Evolutionary conservation across 371 early-diverging fungal species (phyloP).

Genomic region (Gilbertella persicaria): DNA sequence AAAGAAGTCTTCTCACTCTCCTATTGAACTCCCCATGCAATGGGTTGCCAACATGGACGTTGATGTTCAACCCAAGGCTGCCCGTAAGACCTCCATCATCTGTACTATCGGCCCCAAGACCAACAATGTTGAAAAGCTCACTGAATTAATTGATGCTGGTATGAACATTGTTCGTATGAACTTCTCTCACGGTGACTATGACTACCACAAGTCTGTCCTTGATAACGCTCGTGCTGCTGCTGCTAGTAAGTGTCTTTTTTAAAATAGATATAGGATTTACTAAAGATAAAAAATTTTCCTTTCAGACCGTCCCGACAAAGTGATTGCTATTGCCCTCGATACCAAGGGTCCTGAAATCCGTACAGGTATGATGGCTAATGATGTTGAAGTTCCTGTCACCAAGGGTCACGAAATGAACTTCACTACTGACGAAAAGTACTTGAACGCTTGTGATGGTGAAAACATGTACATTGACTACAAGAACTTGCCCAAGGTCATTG

Average conservation of each 20-base stretch:
- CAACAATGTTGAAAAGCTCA: slow-evolving; percentile 78
- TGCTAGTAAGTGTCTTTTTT: slow-evolving; percentile 32
- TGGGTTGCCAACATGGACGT: slow-evolving; percentile 76
- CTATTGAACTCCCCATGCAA: slow-evolving; percentile 50
- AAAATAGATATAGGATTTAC: neutral
- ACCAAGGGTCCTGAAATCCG: slow-evolving; percentile 90
- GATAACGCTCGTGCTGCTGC: slow-evolving; percentile 74
- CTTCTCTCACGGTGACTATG: slow-evolving; percentile 92
- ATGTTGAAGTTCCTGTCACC: slow-evolving; percentile 60
- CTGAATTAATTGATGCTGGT: slow-evolving; percentile 84
- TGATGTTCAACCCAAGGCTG: slow-evolving; percentile 57
- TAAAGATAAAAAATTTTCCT: neutral
- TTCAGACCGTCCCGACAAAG: slow-evolving; percentile 27
- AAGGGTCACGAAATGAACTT: slow-evolving; percentile 77
- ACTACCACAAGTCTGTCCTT: slow-evolving; percentile 86
- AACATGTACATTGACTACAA: slow-evolving; percentile 84
- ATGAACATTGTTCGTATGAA: slow-evolving; percentile 96
- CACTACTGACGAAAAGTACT: slow-evolving; percentile 71
- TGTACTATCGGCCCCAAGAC: slow-evolving; percentile 85
- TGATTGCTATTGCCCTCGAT: slow-evolving; percentile 85
- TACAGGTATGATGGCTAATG: slow-evolving; percentile 72
- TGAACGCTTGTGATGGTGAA: slow-evolving; percentile 64
- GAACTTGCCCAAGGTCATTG: slow-evolving; percentile 77
- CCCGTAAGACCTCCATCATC: slow-evolving; percentile 83
- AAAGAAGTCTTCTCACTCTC: slow-evolving; percentile 13